phyloP scores from a whole-genome alignment of 2,329 filamentous ascomycete species.

The Aspergillus chevalieri region DNA sequence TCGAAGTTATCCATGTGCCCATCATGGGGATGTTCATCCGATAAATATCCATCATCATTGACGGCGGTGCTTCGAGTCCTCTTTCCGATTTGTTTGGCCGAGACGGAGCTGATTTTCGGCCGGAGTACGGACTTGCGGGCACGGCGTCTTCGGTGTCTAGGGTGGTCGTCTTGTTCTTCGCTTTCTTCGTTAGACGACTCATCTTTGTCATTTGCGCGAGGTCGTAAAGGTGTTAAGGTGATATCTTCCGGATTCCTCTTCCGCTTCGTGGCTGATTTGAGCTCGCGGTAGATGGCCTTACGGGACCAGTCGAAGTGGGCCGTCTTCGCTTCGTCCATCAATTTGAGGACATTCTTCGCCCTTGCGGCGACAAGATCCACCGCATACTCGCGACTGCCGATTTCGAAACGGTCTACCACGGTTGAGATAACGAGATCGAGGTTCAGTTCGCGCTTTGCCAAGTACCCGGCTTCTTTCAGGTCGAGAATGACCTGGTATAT shows the following conservation, averaged over 20 bases:
- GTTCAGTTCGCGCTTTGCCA: conserved; percentile 37
- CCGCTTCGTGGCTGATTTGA: conserved; percentile 27
- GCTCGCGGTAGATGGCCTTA: conserved; percentile 37
- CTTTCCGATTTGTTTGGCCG: conserved; percentile 37
- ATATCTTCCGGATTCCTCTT: conserved; percentile 20
- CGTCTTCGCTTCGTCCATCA: conserved; percentile 33
- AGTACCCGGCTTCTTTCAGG: conserved; percentile 34
- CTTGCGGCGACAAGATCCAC: conserved; percentile 30
- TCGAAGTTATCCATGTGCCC: conserved; percentile 21
- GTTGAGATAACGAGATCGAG: conserved; percentile 28
- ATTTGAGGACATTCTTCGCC: conserved; percentile 26
- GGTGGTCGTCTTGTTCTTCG: conserved; percentile 19
- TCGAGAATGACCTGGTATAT: conserved; percentile 34
- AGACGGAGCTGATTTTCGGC: conserved; percentile 34
- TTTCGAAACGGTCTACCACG: conserved; percentile 29
- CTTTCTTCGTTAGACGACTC: conserved; percentile 28
- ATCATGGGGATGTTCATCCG: conserved; percentile 23
- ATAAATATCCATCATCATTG: conserved; percentile 14
- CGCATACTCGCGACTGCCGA: conserved; percentile 30
- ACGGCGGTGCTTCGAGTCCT: conserved; percentile 29
- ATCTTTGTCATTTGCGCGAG: conserved; percentile 20
- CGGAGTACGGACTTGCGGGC: conserved; percentile 41
- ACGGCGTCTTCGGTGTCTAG: conserved; percentile 20
- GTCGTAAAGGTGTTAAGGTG: conserved; percentile 29
- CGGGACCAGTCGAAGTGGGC: conserved; percentile 34